These are phyloP conservation scores for Tanacetum coccineum DNA, from an alignment of 129 eudicot species.

Conservation along the genomic window DNA sequence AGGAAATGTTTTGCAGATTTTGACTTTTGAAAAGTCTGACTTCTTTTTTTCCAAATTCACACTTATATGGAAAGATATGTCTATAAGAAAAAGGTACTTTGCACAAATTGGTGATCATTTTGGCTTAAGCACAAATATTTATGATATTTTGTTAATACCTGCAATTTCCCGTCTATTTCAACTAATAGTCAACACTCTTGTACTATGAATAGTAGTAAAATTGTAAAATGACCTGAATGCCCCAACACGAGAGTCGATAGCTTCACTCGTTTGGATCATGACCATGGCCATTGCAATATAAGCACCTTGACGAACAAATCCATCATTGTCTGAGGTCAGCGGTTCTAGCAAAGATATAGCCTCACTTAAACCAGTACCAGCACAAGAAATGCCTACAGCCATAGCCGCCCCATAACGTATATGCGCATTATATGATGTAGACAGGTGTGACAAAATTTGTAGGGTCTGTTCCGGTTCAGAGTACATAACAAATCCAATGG, in stretches of 20 bases:
- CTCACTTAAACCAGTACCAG: slow-evolving; percentile 95
- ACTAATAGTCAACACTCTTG: too few species aligned
- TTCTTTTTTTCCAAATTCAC: too few species aligned
- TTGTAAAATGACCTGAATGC: slow-evolving; percentile 56
- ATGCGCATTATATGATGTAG: slow-evolving; percentile 95
- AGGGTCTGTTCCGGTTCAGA: slow-evolving; percentile 95
- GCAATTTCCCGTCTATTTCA: too few species aligned
- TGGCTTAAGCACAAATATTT: too few species aligned
- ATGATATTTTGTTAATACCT: background rate
- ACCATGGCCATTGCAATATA: slow-evolving; percentile 99
- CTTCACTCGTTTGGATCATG: slow-evolving; percentile 95
- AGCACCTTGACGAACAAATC: slow-evolving; percentile 99
- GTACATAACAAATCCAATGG: slow-evolving; percentile 92
- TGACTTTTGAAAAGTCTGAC: too few species aligned
- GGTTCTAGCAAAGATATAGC: slow-evolving; percentile 97
- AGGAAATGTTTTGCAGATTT: too few species aligned
- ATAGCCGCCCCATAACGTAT: slow-evolving; percentile 97
- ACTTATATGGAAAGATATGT: too few species aligned
- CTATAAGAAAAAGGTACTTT: too few species aligned
- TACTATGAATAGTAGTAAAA: background rate
- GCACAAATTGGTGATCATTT: too few species aligned
- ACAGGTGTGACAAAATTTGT: slow-evolving; percentile 72
- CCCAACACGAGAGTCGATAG: slow-evolving; percentile 97
- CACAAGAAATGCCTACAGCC: slow-evolving; percentile 97
- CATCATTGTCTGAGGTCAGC: slow-evolving; percentile 89